Conservation (phyloP, 2,329 filamentous ascomycete species). For the Sarocladiaceae sp. region DNA sequence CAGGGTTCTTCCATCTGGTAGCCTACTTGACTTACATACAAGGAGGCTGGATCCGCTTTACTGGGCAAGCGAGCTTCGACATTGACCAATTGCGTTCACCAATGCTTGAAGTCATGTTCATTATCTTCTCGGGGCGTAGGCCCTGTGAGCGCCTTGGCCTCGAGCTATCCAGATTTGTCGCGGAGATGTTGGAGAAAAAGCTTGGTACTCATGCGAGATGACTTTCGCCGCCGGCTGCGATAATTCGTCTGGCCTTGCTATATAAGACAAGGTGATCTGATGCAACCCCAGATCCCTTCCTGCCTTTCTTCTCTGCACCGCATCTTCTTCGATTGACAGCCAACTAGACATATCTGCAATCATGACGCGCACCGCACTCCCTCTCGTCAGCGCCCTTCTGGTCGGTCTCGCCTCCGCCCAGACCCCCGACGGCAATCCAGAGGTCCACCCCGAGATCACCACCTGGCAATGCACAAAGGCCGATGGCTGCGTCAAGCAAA, state of each 20-base stretch:
- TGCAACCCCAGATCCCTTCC: neutral
- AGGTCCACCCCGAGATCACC: constrained; percentile 46
- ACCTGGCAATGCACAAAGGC: constrained; percentile 49
- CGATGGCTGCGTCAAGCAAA: constrained; percentile 41
- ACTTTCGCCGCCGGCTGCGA: neutral
- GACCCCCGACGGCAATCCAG: constrained; percentile 33
- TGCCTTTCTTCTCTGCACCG: neutral
- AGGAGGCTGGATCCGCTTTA: neutral
- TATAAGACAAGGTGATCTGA: neutral
- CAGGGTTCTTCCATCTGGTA: neutral
- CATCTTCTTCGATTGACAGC: neutral
- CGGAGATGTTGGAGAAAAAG: neutral
- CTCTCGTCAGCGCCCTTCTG: constrained; percentile 17
- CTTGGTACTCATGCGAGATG: neutral
- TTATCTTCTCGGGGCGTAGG: neutral
- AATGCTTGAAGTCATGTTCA: neutral
- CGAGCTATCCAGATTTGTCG: neutral
- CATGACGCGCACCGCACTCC: neutral
- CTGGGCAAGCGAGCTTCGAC: neutral
- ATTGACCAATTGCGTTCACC: neutral
- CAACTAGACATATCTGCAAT: neutral
- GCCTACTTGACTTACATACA: neutral
- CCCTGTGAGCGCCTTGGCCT: constrained; percentile 7
- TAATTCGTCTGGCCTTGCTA: neutral
- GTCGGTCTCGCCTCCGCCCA: constrained; percentile 28